Base-by-base conservation (phyloP, 306 rosid genomes). In the Trifolium repens region DNA sequence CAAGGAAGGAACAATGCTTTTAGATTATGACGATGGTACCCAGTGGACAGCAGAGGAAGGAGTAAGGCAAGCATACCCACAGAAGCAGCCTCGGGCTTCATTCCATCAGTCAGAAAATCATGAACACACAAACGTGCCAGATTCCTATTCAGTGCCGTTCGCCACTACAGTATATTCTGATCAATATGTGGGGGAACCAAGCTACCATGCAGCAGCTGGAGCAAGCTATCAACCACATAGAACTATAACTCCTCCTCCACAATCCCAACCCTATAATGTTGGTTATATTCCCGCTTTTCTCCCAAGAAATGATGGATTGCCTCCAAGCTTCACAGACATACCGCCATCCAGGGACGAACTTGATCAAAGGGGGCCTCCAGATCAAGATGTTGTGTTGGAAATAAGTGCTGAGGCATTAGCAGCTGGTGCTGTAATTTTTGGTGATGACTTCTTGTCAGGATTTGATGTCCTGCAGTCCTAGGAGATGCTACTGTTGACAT, bases 381-480 rank as follows among this genome's bases (percentile, higher is more conserved):
- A 77, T 52, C 24, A 86, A 44, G 87, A 80, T 24, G 77, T 88
- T 69, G 88, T 81, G 73, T 11, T 88, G 87, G 97, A 90, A 62
- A 39, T 89, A 47, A 93, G 91, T 15, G 91, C 93, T 7, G 96
- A 86, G 80, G 96, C 96, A 60, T 85, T 90, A 67, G 98, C 92
- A 22, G 96, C 96, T 3, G 96, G 98, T 79, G 88, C 96, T 63
- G 85, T 86, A 75, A 88, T 93, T 73, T 93, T 88, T 53, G 98
- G 98, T 10, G 96, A 91, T 73, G 96, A 90, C 79, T 87, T 93
- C 66, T 66, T 93, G 88, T 84, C 93, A 9, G 96, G 96, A 60
- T 84, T 88, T 75, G 84, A 84, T 66, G 84, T 79, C 84, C 88
- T 34, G 72, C 81, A 0, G 85, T 85, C 57, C 74, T 82, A 7